Percentiles rank a stretch among this genome's conserved stretches.
Conservation (phyloP, 306 rosid genomes). For the Castanea mollissima region DNA sequence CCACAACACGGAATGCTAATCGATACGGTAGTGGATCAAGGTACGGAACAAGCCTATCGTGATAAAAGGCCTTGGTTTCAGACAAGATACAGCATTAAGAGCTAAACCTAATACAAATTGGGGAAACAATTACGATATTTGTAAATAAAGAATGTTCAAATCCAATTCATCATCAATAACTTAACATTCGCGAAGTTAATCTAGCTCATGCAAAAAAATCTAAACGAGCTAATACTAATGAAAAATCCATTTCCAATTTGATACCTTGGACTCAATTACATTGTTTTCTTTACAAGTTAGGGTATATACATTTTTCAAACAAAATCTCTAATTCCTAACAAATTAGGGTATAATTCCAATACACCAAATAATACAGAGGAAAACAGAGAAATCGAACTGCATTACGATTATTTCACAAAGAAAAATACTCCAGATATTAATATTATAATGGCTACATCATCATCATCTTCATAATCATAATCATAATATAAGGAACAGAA, state of each 20-base stretch:
- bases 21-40: too few relatives aligned
- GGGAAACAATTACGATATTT: too few relatives aligned
- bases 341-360: background rate
- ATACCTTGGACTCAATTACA: background rate
- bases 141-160: too few relatives aligned
- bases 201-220: background rate
- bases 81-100: too few relatives aligned
- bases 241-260: background rate
- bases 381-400: background rate
- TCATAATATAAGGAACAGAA: constrained; percentile 28
- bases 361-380: constrained; percentile 1
- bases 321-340: background rate
- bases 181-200: background rate
- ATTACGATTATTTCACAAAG: background rate
- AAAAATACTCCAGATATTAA: background rate
- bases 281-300: background rate
- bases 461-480: background rate
- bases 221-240: background rate
- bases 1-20: too few relatives aligned
- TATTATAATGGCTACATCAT: too few relatives aligned
- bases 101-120: too few relatives aligned
- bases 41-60: too few relatives aligned
- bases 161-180: too few relatives aligned
- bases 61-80: too few relatives aligned
- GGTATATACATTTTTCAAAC: too few relatives aligned